Base-by-base conservation (phyloP, 495 filamentous ascomycete species). In the Bryoglossum gracile region DNA sequence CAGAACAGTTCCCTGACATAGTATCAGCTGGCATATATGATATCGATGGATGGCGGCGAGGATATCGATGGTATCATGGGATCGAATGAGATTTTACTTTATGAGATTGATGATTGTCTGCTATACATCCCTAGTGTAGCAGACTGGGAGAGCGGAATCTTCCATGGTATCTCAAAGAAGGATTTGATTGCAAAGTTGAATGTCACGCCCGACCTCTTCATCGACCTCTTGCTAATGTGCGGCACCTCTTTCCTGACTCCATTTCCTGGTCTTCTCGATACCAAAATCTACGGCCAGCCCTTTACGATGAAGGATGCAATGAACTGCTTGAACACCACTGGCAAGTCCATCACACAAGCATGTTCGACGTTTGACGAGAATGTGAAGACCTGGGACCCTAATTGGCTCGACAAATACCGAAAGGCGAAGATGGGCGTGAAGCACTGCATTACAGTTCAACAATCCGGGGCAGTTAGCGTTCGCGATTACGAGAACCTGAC, bases 41-140 rank as follows among this genome's bases (percentile, higher is more conserved):
- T 84, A 48, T 77, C 83, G 60, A 74, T 78, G 45, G 73, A 80
- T 37, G 81, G 73, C 21, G 77, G 80, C 30, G n/a, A n/a, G n/a
- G 77, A 84, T 41, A 74, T 86, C 46, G 86, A 89, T 48, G 84
- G 83, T 16, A 73, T 96, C 51, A 88, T 84, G 65, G 90, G 88
- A 24, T 78, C 88, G 2, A 79, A 89, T n/a, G 90, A 96, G 63
- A 69, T 88, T 14, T 77, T 99, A 50, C 72, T 95, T 21, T 97
- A 91, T 57, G 75, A 74, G 24, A 79, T 94, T 47, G 9, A 50
- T 9, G 57, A 60, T n/a, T 22, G 40, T 14, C 21, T 60, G 0
- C 50, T 60, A 11, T 9, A 37, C 8, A 53, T 53, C 19, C 50
- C 53, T 22, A 43, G 42, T 6, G 17, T 46, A 2, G 14, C 49